A percentile compares a stretch with the other conserved stretches of the same genome.
phyloP scores from a whole-genome alignment of 2,329 filamentous ascomycete genomes.

The Thielaviopsis punctulata region DNA sequence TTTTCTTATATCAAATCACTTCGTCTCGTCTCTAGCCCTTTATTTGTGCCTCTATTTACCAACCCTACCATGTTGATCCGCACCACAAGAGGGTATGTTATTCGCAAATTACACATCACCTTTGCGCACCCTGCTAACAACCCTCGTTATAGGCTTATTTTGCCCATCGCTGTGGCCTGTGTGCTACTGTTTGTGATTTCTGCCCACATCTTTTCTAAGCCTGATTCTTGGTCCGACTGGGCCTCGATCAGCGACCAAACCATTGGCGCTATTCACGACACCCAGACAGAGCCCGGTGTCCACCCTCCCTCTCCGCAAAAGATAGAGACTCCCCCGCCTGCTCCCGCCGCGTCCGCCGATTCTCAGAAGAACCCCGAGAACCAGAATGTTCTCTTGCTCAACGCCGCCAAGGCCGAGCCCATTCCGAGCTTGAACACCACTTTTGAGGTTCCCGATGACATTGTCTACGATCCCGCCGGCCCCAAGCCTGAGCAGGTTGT shows the following conservation, averaged over 20 bases:
- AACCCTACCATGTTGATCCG: constrained; percentile 6
- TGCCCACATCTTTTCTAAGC: constrained; percentile 8
- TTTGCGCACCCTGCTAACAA: background rate
- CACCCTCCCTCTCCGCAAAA: constrained; percentile 5
- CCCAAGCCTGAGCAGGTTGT: constrained; percentile 9
- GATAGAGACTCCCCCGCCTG: background rate
- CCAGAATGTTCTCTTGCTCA: background rate
- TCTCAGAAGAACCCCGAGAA: background rate
- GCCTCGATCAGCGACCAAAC: background rate
- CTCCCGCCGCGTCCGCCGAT: background rate
- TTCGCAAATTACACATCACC: background rate
- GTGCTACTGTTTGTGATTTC: constrained; percentile 10
- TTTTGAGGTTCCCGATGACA: constrained; percentile 9
- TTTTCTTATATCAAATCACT: background rate
- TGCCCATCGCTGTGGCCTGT: constrained; percentile 8
- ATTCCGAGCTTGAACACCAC: constrained; percentile 6
- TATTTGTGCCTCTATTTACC: too few relatives aligned
- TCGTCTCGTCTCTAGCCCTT: background rate
- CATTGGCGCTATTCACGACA: constrained; percentile 4
- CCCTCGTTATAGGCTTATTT: background rate
- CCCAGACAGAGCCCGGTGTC: background rate
- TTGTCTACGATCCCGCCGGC: constrained; percentile 9
- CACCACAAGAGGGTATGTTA: constrained; percentile 9
- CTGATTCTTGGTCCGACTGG: constrained; percentile 11
- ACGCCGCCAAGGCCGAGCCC: constrained; percentile 1